Base-by-base conservation (phyloP, 495 filamentous ascomycete species). In the Penicillium robsamsonii region DNA sequence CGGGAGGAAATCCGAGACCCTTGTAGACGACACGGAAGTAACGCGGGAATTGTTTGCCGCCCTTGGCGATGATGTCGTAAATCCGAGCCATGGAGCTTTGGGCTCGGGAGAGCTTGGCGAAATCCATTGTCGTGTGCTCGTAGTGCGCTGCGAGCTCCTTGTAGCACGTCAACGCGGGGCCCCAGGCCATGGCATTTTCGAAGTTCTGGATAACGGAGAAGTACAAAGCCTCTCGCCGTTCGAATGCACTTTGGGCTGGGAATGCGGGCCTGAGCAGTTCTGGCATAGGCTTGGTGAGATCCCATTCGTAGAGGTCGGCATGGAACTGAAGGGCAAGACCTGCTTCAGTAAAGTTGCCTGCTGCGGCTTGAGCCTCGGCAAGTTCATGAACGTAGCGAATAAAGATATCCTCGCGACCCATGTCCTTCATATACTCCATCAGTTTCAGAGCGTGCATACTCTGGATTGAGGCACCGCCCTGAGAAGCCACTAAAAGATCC, bases 381-480 rank as follows among this genome's bases (percentile, higher is more conserved):
- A 99, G 79, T 68, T 96, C 91, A 65, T 99, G 95, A 24, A 97
- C 92, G 66, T 97, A 97, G 55, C 91, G 87, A 60, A 96, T 89
- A 69, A 92, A 99, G 58, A 97, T 96, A 66, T 96, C 92, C 68
- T 96, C 92, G 65, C 95, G 95, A 60, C 93, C 89, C 90, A 96
- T 94, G 67, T 97, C 93, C 67, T 90, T 87, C 70, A 97, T 82
- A 74, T 96, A 97, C 60, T 96, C 90, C 94, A 97, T 96, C 37
- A 98, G 73, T 63, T 90, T 84, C 45, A 97, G 78, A 2, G 91
- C 91, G 67, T 97, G 89, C 66, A 95, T 86, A 15, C 91, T 89
- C 60, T 95, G 90, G 1, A 81, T 84, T 18, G 83, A 83, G 31
- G 90, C 87, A 3, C 85, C 85, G 58, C 87, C 88, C 69, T 96